A percentile compares a stretch with the other conserved stretches of the same genome.
phyloP scores from a whole-genome alignment of 345 rosid species.

The Citrus sp. region DNA sequence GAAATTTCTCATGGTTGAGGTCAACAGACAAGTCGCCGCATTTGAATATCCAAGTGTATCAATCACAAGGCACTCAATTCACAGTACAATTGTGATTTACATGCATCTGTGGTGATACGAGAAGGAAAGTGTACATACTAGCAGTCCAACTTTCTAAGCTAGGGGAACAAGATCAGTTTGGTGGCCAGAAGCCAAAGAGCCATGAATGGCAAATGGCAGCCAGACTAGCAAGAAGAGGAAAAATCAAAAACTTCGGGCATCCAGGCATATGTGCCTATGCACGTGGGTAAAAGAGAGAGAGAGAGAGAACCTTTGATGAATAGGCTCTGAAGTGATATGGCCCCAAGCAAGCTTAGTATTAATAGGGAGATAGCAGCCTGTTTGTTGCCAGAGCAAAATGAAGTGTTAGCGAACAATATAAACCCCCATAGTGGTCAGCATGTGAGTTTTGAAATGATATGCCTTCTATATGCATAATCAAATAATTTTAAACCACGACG shows the following conservation, averaged over 20 bases:
- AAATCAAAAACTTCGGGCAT: neutral
- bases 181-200: neutral
- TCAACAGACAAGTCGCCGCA: neutral
- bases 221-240: neutral
- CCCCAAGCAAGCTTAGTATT: conserved; percentile 59
- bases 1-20: neutral
- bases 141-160: neutral
- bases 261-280: neutral
- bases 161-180: neutral
- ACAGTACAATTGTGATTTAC: neutral
- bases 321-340: conserved; percentile 50
- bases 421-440: neutral
- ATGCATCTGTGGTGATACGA: neutral
- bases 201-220: neutral
- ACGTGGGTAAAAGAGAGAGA: neutral
- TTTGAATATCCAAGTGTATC: neutral
- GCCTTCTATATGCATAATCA: neutral
- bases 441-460: neutral
- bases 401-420: neutral
- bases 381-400: conserved; percentile 24
- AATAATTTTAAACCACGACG: neutral
- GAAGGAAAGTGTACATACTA: neutral
- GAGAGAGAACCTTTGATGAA: conserved; percentile 51
- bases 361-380: conserved; percentile 59
- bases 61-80: neutral